Base-by-base conservation (phyloP, 2,329 filamentous ascomycete species). In the Didymellaceae sp. region DNA sequence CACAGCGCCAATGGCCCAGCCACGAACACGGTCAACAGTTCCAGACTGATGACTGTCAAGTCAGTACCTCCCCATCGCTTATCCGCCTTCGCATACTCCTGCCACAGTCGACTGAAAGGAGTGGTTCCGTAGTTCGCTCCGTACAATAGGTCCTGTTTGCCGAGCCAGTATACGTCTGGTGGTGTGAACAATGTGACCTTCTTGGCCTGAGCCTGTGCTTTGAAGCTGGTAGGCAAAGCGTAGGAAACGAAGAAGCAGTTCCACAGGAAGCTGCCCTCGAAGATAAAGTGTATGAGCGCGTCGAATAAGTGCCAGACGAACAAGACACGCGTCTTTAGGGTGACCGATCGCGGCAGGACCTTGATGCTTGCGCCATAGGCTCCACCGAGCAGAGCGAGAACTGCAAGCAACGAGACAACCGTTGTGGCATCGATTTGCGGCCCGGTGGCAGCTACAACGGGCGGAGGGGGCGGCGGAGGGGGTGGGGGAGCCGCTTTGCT, bases 241-340 rank as follows among this genome's bases (percentile, higher is more conserved):
- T 75, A 74, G 64, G 78, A 85, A 60, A 81, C 81, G 81, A 91
- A 93, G 82, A 97, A 95, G 78, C 90, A 96, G 77, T 96, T 90
- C 80, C 91, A 97, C 18, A 97, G 85, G 75, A 91, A 97, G 66
- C 86, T 88, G 45, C 91, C 92, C 77, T 97, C 93, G 71, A 97
- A 88, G 71, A 91, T 80, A 74, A 95, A 85, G 78, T 99, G 94
- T 66, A 92, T 93, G 33, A 97, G 82, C 24, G 90, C 90, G 73
- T 97, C 92, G 76, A 96, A 95, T 28, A 90, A 82, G 77, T 97
- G 92, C 93, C 93, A 97, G 75, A 95, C 83, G 81, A 96, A 96
- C 58, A 97, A 86, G 69, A 89, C 77, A 55, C 91, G 90, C 47
- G 81, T 80, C 42, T 85, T 82, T 28, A 76, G 70, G 1, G 82